Base-by-base conservation (phyloP, 441 rosid genomes). In the Metrosideros polymorpha region DNA sequence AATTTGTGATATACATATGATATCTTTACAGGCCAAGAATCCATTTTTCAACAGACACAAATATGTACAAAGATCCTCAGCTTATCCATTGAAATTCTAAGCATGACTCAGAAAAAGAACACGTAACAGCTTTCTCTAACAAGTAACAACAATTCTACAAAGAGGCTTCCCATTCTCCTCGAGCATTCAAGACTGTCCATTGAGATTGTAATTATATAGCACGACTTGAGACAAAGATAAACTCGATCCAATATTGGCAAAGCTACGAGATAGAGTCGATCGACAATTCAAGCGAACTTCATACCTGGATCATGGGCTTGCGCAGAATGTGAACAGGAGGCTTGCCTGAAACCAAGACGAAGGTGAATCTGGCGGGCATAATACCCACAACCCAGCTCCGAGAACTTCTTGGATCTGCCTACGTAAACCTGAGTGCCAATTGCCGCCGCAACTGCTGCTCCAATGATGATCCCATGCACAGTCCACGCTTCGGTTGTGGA, bases 221-320 rank as follows among this genome's bases (percentile, higher is more conserved):
- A 1, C 15, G 47, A 24, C 79, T 71, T 6, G 47, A 66, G 3
- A 66, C n/a, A 6, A 32, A 35, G 45, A 66, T 32, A 49, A 82
- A 27, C 8, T 7, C 2, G 47, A 43, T n/a, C n/a, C n/a, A n/a
- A n/a, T n/a, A n/a, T n/a, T n/a, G n/a, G 43, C 2, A 85, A 59
- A 45, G 54, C 39, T 22, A 47, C 2, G 53, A 5, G 35, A 47
- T 63, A 39, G 30, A 25, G 30, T 42, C 49, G 39, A 50, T 54
- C 39, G 5, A 19, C 29, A 24, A 35, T 17, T 32, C 59, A 71
- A 71, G 29, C 12, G 30, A 86, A 82, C 87, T n/a, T 76, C 77
- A 84, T 35, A 96, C 99, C 98, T 97, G 99, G 89, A 97, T 97
- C 99, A 97, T 97, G 91, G 99, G 98, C 91, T 96, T 97, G 61